A percentile compares a stretch with the other conserved stretches of the same genome.
Conservation (phyloP, 345 rosid species). For the Eucalyptus tenuipes region DNA sequence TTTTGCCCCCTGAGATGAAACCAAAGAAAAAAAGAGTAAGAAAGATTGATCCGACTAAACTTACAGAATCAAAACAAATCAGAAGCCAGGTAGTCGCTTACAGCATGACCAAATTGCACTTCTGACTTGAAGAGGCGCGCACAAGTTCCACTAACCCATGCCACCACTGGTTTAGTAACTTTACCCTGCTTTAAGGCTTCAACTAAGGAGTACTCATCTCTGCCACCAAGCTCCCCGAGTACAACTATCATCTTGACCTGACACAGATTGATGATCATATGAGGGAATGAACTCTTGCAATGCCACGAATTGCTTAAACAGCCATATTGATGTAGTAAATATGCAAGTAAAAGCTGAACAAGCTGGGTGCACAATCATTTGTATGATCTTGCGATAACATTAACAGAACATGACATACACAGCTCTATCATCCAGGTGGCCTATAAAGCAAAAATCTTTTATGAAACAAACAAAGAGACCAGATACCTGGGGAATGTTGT, state of each 20-base stretch:
- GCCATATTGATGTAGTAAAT: not conserved
- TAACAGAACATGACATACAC: not conserved
- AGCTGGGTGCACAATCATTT: not conserved
- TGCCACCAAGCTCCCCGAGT: conserved; percentile 96
- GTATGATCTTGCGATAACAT: not conserved
- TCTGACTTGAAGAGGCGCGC: conserved; percentile 93
- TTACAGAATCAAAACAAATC: not conserved
- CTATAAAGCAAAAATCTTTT: not conserved
- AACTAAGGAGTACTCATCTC: conserved; percentile 90
- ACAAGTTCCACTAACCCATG: conserved; percentile 99
- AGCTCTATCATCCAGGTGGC: not conserved
- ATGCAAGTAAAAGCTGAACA: not conserved
- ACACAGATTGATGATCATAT: not conserved
- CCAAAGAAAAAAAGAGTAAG: not conserved
- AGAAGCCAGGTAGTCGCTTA: conserved; percentile 23
- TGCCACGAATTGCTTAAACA: not conserved
- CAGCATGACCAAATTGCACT: conserved; percentile 99
- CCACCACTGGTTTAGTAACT: conserved; percentile 86
- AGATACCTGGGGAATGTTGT: conserved; percentile 88
- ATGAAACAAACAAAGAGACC: not conserved
- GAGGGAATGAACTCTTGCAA: not conserved
- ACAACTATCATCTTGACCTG: conserved; percentile 94
- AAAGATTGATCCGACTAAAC: not conserved
- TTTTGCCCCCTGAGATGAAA: conserved; percentile 73
- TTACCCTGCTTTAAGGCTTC: conserved; percentile 95